Base-by-base conservation (phyloP, 768 basidiomycete genomes). In the Tulasnella sp. region DNA sequence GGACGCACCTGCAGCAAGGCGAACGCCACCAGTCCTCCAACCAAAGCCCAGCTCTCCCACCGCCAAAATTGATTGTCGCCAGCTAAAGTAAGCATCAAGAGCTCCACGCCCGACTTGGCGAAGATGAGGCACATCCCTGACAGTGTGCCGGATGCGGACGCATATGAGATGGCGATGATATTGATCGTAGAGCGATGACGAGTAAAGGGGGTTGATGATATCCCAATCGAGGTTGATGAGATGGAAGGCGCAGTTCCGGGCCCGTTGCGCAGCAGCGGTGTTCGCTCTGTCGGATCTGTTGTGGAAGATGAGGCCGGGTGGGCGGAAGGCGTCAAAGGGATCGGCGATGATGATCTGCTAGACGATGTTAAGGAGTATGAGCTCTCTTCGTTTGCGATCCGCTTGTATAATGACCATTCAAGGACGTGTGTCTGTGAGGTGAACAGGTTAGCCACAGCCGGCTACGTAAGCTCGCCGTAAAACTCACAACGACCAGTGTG, bases 41-140 rank as follows among this genome's bases (percentile, higher is more conserved):
- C 86, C 29, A 98, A 87, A 44, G 91, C 85, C 95, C 95, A 98
- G 0, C 92, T 86, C 84, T 94, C 88, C 92, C 92, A 94, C 75
- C 90, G 85, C 89, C 90, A 91, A 82, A 93, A 94, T 84, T 95
- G 93, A 81, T 94, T 94, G 46, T 91, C 83, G 10, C 92, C 93
- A 5, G 87, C 84, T 35, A 95, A 80, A 0, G 94, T 95, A 44
- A 96, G 85, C 78, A 98, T 85, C 10, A 97, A 86, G 11, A 98
- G 86, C 84, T 97, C 95, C 15, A 96, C 93, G 3, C 94, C 95
- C 79, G 94, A 94, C 86, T 98, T 98, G 20, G 96, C 96, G 80
- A 97, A 93, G 20, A 98, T 87, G 35, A 98, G 86, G 82, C 94
- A 97, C 90, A 98, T 93, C 32, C 96, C 96, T 4, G 92, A 93